Evolutionary conservation across 768 basidiomycete species (phyloP), one percentile per base, ranked within the genome.

Genomic region (Paxillus rubicundulus): DNA sequence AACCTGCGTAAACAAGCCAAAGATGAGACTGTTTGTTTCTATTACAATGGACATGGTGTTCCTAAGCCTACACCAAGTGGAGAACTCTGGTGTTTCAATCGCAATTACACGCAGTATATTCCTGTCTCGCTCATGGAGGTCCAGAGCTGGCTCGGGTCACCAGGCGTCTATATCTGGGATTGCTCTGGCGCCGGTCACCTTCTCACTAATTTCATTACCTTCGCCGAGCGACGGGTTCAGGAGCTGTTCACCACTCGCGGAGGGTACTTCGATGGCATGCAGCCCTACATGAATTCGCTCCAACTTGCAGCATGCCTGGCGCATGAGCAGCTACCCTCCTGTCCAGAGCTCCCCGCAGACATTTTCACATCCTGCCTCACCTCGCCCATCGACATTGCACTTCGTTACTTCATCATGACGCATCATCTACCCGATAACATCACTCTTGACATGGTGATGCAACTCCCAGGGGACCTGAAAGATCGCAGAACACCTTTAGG

Each of bases 11-110:
- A 88, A 62, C 82, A 86, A 45, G 94, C 96, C 1, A 92, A 93
- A 68, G 89, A 94, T 34, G 97, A 99, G 64, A 86, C 97, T 2
- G 86, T 92, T 7, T 75, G 98, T 27, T 96, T 98, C 71, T 92
- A 98, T 71, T 99, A 98, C 73, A 99, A 98, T 58, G 97, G 97
- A 3, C 97, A 98, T 56, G 97, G 97, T 20, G 97, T 99, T 18
- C 96, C 96, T 2, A 95, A 92, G 63, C 97, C 97, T 10, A 98
- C 97, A 0, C 78, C 89, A 0, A 94, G 91, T 57, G 90, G 97
- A 20, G 97, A 99, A 70, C 79, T 99, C 47, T 99, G 97, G 97
- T 95, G 97, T 50, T 99, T 99, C 76, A 98, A 99, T 70, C 80
- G 86, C 63, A 89, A 84, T 60, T 98, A 98, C 69, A 98, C 97